A percentile compares a stretch with the other conserved stretches of the same genome.
These are phyloP conservation scores for Haplosporangium sp. DNA, from an alignment of 371 early-diverging fungal species.

Conservation along the genomic window DNA sequence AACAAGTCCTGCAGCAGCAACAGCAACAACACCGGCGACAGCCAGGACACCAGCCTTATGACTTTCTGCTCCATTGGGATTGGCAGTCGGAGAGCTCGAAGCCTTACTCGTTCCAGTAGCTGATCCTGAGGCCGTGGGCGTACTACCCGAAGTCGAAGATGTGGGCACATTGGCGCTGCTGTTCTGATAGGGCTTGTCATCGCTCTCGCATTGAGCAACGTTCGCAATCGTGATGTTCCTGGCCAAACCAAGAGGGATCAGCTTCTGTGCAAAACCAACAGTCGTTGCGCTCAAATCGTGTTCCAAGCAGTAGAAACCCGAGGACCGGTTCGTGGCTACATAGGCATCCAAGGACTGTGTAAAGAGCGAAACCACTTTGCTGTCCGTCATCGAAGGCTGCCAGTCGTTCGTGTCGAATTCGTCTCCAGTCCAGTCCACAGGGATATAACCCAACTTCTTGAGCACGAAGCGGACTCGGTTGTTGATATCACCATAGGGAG, in stretches of 20 bases:
- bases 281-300: slow-evolving; percentile 27
- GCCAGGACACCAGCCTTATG: background rate
- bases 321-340: slow-evolving; percentile 17
- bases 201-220: slow-evolving; percentile 31
- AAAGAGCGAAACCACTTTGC: slow-evolving; percentile 14
- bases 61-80: background rate
- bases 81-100: background rate
- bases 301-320: slow-evolving; percentile 42
- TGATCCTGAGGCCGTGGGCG: background rate
- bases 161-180: slow-evolving; percentile 9
- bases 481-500: slow-evolving; percentile 76
- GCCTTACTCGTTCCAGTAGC: background rate
- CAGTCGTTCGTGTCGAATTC: slow-evolving; percentile 53
- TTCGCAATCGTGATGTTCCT: slow-evolving; percentile 28
- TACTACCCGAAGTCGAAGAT: background rate
- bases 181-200: slow-evolving; percentile 28
- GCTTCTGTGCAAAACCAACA: slow-evolving; percentile 32
- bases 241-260: slow-evolving; percentile 31
- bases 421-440: slow-evolving; percentile 55
- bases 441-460: slow-evolving; percentile 63
- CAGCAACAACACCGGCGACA: background rate
- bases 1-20: slow-evolving; percentile 3
- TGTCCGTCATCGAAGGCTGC: slow-evolving; percentile 30
- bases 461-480: slow-evolving; percentile 70
- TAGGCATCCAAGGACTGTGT: slow-evolving; percentile 26